Conservation (phyloP, 805 yeast species). For the Ogataea ganodermae region DNA sequence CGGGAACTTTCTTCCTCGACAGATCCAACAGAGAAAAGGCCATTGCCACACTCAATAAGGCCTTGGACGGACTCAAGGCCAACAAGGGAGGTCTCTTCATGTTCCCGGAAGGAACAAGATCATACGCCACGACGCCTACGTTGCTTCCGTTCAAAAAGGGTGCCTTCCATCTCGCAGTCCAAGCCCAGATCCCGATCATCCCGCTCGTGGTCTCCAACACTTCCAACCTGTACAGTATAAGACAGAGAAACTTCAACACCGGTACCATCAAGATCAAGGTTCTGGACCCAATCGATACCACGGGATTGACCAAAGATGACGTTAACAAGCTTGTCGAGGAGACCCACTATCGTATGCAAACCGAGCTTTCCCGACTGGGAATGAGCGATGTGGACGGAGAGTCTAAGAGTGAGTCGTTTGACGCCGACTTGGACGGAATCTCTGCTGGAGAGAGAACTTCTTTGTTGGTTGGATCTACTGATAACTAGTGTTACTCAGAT, state of each 20-base stretch:
- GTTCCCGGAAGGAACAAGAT: constrained; percentile 98
- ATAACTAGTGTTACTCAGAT: background rate
- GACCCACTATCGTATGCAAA: constrained; percentile 61
- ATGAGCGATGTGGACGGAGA: constrained; percentile 36
- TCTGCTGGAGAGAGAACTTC: constrained; percentile 9
- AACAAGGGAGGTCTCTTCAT: constrained; percentile 78
- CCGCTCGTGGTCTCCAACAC: constrained; percentile 90
- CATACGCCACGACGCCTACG: constrained; percentile 65
- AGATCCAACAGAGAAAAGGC: constrained; percentile 78
- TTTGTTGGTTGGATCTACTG: constrained; percentile 1
- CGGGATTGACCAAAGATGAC: constrained; percentile 68
- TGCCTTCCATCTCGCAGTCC: constrained; percentile 95
- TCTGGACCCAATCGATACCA: constrained; percentile 77
- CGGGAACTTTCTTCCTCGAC: constrained; percentile 91
- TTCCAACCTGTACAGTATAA: constrained; percentile 65
- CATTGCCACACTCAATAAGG: constrained; percentile 68
- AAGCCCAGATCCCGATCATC: constrained; percentile 84
- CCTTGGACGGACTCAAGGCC: constrained; percentile 60
- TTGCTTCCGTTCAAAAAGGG: constrained; percentile 94
- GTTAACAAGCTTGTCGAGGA: constrained; percentile 59
- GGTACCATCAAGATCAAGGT: constrained; percentile 82
- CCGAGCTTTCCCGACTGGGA: constrained; percentile 43
- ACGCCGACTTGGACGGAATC: constrained; percentile 1
- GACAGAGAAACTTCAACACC: constrained; percentile 61
- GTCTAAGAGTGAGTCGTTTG: background rate